Evolutionary conservation across 176 grass and related monocot species (phyloP).

Genomic region (Avena insularis): DNA sequence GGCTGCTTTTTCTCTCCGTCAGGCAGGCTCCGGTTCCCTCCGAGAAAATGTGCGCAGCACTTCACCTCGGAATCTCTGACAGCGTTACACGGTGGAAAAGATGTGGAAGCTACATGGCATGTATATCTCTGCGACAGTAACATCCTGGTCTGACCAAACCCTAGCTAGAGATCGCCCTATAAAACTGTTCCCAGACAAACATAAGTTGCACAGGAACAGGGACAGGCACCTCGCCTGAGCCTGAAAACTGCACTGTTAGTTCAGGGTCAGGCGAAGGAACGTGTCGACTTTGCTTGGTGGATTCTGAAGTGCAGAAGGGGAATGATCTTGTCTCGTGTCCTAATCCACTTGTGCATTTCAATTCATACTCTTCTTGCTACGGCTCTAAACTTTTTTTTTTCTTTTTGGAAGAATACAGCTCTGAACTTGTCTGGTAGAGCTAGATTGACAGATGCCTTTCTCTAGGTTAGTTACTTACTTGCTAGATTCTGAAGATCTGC

Average conservation of each 20-base stretch:
- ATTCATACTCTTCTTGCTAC: neutral
- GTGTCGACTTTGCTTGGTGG: conserved; percentile 22
- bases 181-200: conserved; percentile 15
- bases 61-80: conserved; percentile 32
- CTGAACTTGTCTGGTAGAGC: too few species aligned
- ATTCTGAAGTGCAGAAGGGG: conserved; percentile 13
- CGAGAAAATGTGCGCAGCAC: conserved; percentile 36
- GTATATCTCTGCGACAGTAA: conserved; percentile 45
- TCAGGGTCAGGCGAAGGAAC: conserved; percentile 26
- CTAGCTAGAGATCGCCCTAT: conserved; percentile 28
- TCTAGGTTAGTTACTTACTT: conserved; percentile 27
- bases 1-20: conserved; percentile 24
- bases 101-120: conserved; percentile 13
- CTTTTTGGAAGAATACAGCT: neutral
- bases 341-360: conserved; percentile 1
- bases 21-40: conserved; percentile 25
- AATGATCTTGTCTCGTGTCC: conserved; percentile 29
- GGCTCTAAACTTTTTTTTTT: too few species aligned
- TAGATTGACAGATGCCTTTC: neutral
- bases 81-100: conserved; percentile 24
- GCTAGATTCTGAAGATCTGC: conserved; percentile 20
- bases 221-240: conserved; percentile 24
- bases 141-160: conserved; percentile 20
- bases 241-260: neutral
- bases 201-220: conserved; percentile 5